phyloP scores from a whole-genome alignment of 331 rosid genomes.

The Malus hybrid region DNA sequence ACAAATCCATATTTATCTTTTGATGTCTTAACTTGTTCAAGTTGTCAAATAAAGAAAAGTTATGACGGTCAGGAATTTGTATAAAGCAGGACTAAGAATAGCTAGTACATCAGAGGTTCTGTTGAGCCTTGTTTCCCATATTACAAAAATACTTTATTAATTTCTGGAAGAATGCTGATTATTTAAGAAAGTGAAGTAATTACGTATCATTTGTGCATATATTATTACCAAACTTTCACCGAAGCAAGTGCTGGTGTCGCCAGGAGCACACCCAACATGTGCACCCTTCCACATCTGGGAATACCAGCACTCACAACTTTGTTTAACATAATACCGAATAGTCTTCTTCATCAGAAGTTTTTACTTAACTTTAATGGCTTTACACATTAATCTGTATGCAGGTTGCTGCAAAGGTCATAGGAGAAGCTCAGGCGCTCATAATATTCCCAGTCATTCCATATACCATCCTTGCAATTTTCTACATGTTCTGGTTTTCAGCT shows the following conservation, averaged over 20 bases:
- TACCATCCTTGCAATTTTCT: conserved; percentile 72
- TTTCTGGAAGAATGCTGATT: neutral
- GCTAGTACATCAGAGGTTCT: neutral
- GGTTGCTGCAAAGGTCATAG: conserved; percentile 98
- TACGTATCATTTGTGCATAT: neutral
- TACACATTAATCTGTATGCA: conserved; percentile 25
- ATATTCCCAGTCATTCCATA: conserved; percentile 78
- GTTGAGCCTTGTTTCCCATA: neutral
- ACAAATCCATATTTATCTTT: neutral
- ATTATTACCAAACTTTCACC: neutral
- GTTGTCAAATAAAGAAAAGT: neutral
- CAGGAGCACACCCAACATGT: neutral
- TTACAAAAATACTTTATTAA: neutral
- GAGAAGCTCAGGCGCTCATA: conserved; percentile 93
- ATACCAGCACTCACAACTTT: neutral
- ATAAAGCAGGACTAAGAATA: neutral
- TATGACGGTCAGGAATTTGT: neutral
- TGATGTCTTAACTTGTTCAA: neutral
- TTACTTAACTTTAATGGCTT: conserved; percentile 2
- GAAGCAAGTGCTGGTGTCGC: conserved; percentile 2
- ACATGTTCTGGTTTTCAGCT: conserved; percentile 95
- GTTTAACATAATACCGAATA: neutral
- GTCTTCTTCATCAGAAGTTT: neutral
- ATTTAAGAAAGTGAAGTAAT: neutral
- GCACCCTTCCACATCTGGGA: neutral